Conservation (phyloP, 164 flowering plant genomes). For the Kingdonia uniflora region DNA sequence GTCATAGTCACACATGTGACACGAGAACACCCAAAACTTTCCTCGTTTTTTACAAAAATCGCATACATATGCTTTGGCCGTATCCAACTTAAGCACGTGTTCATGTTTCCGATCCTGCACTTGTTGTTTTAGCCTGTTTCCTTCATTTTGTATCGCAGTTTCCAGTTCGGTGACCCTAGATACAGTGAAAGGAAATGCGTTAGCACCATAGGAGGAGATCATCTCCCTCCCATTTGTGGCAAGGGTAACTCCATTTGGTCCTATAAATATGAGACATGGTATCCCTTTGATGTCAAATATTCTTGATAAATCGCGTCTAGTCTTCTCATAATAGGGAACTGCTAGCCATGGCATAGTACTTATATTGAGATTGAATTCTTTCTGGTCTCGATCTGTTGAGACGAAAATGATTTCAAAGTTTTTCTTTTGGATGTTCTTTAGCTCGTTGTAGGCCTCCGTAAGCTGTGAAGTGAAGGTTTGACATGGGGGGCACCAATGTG, state of each 20-base stretch:
- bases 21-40: conserved; percentile 52
- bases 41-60: conserved; percentile 39
- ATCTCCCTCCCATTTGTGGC: conserved; percentile 41
- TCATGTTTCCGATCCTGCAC: conserved; percentile 43
- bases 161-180: conserved; percentile 36
- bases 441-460: conserved; percentile 27
- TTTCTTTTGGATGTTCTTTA: conserved; percentile 6
- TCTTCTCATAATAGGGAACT: conserved; percentile 39
- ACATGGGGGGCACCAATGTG: conserved; percentile 54
- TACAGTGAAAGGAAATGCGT: conserved; percentile 46
- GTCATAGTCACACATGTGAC: conserved; percentile 45
- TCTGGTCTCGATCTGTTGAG: conserved; percentile 42
- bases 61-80: conserved; percentile 50
- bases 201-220: conserved; percentile 40
- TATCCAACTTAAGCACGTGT: conserved; percentile 46
- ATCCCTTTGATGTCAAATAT: conserved; percentile 46
- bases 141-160: conserved; percentile 28
- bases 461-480: conserved; percentile 42
- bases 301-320: conserved; percentile 38
- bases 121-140: conserved; percentile 31
- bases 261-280: conserved; percentile 39
- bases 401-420: conserved; percentile 35
- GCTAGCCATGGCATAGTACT: conserved; percentile 55
- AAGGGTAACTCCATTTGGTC: conserved; percentile 39
- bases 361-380: conserved; percentile 30